Base-by-base conservation (phyloP, 2,329 filamentous ascomycete genomes). In the Alternaria triticimaculans region DNA sequence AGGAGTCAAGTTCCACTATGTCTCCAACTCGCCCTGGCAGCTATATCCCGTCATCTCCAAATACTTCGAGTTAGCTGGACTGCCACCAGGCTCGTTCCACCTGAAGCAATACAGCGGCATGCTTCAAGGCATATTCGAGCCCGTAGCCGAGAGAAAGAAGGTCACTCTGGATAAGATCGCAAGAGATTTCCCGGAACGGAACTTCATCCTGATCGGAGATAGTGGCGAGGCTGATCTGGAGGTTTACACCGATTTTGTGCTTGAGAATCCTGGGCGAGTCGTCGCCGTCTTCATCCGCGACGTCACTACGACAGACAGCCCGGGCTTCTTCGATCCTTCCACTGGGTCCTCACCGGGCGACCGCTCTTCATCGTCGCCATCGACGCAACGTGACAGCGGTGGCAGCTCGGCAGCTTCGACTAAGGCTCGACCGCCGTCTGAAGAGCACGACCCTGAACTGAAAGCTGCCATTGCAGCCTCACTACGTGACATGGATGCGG, bases 1-100 rank as follows among this genome's bases (percentile, higher is more conserved):
- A 82, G 94, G 94, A 18, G 95, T 98, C 23, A 88, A 90, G 72
- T 87, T 99, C 56, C 96, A 99, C 77, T 99, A 99, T 79, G 96
- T 97, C 68, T 99, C 96, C n/a, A 99, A 99, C 80, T 97, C 95
- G 55, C 96, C 96, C 0, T 99, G 96, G 96, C 96, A 99, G 78
- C 86, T 99, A 7, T 99, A 93, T 72, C 96, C 96, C 0, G 89
- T 98, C 3, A 83, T 99, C 11, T 91, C 92, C 6, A 93, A 88
- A 57, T 99, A 92, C 78, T 97, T 98, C 78, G 89, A 90, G 68
- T 81, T 91, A 44, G 92, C 92, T 7, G 92, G 92, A 2, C 83
- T 99, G 1, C 96, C 96, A 0, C 88, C 88, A 1, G 96, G 96
- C 0, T 97, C 95, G 0, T 92, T 98, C 69, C 96, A 99, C 77